phyloP scores from a whole-genome alignment of 345 rosid species.

The Fremontodendron californicum region DNA sequence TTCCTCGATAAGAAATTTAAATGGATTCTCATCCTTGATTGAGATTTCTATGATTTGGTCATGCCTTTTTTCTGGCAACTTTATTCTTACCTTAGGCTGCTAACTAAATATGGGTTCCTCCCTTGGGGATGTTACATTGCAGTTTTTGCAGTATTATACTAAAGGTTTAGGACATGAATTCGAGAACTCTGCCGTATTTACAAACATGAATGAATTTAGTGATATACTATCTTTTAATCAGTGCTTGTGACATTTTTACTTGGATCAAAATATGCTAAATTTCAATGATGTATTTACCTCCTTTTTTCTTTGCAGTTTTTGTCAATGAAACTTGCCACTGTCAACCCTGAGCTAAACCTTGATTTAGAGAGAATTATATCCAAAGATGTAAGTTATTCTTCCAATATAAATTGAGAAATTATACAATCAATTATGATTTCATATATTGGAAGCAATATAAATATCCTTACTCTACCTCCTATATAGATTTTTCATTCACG shows the following conservation, averaged over 20 bases:
- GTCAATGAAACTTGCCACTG: conserved; percentile 95
- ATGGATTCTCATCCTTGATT: not conserved
- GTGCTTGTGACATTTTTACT: not conserved
- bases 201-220: not conserved
- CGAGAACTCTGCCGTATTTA: not conserved
- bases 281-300: not conserved
- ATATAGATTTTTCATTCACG: conserved; percentile 58
- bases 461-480: conserved; percentile 4
- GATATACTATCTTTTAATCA: not conserved
- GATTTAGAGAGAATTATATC: conserved; percentile 72
- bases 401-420: not conserved
- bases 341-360: conserved; percentile 71
- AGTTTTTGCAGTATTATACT: not conserved
- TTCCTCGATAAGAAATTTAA: too few species aligned
- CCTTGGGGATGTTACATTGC: not conserved
- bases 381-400: conserved; percentile 68
- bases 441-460: conserved; percentile 10
- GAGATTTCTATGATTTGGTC: not conserved
- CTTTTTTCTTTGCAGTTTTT: conserved; percentile 54
- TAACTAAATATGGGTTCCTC: not conserved
- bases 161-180: not conserved
- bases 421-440: not conserved
- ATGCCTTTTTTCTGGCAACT: too few species aligned
- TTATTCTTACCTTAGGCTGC: not conserved
- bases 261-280: not conserved